Percentiles rank a stretch among this genome's conserved stretches.
These are phyloP conservation scores for Aphanoascus verrucosus DNA, from an alignment of 2,329 filamentous ascomycete species.

Conservation along the genomic window DNA sequence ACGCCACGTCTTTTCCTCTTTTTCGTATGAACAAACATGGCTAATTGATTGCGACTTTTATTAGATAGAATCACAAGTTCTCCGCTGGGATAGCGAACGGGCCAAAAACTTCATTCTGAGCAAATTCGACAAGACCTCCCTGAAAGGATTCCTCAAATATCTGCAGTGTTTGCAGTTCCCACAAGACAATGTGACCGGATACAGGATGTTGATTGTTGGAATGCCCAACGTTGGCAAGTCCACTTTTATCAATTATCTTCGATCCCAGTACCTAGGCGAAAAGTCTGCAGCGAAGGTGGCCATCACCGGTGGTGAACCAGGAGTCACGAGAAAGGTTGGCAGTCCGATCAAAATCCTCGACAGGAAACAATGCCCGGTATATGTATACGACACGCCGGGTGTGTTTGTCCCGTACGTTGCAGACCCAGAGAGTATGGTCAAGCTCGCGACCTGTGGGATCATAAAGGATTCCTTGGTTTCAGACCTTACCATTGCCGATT, in stretches of 20 bases:
- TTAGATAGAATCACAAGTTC: constrained; percentile 28
- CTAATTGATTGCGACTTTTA: neutral
- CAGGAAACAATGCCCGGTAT: constrained; percentile 49
- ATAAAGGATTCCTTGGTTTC: constrained; percentile 83
- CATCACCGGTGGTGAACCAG: constrained; percentile 73
- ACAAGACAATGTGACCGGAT: constrained; percentile 52
- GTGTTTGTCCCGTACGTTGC: constrained; percentile 90
- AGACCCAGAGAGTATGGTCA: constrained; percentile 80
- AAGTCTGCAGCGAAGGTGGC: constrained; percentile 42
- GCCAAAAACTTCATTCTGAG: constrained; percentile 29
- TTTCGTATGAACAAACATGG: too few relatives aligned
- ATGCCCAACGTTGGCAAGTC: constrained; percentile 99
- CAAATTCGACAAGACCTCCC: constrained; percentile 24
- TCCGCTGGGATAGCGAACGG: constrained; percentile 26
- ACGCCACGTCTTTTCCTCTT: neutral
- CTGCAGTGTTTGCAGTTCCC: constrained; percentile 16
- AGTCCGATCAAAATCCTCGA: constrained; percentile 72
- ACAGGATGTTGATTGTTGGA: constrained; percentile 76
- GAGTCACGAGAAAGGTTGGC: constrained; percentile 75
- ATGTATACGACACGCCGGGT: constrained; percentile 82
- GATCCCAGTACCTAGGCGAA: constrained; percentile 45
- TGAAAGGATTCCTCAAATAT: constrained; percentile 26
- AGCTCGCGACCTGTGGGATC: constrained; percentile 79
- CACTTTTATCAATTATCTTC: constrained; percentile 78
- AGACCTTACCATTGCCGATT: constrained; percentile 71